Percentiles rank a stretch among this genome's conserved stretches.
Conservation (phyloP, 225 moss, liverwort and hornwort species). For the Neckera pumila region DNA sequence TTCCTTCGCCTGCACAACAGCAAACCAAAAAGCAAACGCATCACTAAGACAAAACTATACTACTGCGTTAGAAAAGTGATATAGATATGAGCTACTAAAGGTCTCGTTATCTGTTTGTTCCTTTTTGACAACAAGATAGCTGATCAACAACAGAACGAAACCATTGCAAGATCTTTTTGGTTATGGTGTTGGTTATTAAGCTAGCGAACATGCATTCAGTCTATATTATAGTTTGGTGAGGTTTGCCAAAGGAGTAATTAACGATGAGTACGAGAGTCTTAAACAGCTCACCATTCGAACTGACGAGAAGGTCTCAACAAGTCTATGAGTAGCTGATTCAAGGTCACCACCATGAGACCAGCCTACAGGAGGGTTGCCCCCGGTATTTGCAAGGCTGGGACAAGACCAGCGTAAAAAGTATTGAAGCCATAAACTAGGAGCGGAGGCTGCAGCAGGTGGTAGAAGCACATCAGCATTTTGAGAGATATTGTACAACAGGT, state of each 20-base stretch:
- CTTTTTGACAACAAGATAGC: background rate
- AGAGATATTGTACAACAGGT: slow-evolving; percentile 58
- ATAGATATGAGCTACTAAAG: background rate
- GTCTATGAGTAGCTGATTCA: slow-evolving; percentile 66
- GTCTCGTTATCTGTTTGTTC: background rate
- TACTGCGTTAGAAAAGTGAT: background rate
- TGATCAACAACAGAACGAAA: background rate
- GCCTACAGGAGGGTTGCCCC: slow-evolving; percentile 57
- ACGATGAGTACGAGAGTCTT: background rate
- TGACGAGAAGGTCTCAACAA: slow-evolving; percentile 48
- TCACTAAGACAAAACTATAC: background rate
- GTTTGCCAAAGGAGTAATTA: background rate
- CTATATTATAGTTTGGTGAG: background rate
- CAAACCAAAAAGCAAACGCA: background rate
- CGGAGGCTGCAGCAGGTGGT: slow-evolving; percentile 87
- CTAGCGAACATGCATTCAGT: background rate
- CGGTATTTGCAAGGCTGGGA: slow-evolving; percentile 53
- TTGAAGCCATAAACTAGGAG: slow-evolving; percentile 86
- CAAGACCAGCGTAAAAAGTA: slow-evolving; percentile 96
- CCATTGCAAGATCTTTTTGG: background rate
- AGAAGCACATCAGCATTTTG: slow-evolving; percentile 63
- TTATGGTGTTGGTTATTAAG: background rate
- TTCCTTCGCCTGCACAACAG: slow-evolving; percentile 64
- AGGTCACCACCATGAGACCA: slow-evolving; percentile 76
- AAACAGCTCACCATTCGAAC: slow-evolving; percentile 40